These are phyloP conservation scores for Xylaria sp. DNA, from an alignment of 2,329 filamentous ascomycete species.

Conservation along the genomic window DNA sequence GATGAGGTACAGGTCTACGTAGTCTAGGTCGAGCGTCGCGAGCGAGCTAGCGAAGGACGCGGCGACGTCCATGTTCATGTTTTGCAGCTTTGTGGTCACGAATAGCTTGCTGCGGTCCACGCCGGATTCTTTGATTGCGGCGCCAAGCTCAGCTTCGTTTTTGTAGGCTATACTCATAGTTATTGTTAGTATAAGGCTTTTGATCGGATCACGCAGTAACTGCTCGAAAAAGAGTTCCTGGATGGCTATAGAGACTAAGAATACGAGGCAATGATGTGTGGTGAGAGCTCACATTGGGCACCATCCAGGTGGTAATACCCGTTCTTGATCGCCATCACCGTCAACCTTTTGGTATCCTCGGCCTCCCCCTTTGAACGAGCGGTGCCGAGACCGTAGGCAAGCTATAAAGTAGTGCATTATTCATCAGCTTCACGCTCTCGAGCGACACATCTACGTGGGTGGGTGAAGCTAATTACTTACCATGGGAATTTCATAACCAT, in stretches of 20 bases:
- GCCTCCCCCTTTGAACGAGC: constrained; percentile 72
- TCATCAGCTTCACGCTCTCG: constrained; percentile 12
- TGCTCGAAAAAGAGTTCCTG: not conserved
- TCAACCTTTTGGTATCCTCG: constrained; percentile 60
- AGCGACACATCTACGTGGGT: not conserved
- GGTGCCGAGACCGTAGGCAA: constrained; percentile 79
- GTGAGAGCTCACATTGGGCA: constrained; percentile 67
- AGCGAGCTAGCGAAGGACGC: constrained; percentile 70
- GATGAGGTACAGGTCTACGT: constrained; percentile 77
- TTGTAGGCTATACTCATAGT: constrained; percentile 60
- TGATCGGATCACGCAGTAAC: not conserved
- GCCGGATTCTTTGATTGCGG: constrained; percentile 74
- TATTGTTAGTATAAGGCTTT: constrained; percentile 5
- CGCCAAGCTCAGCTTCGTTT: constrained; percentile 76
- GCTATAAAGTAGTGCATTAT: constrained; percentile 53
- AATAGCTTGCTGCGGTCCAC: constrained; percentile 75
- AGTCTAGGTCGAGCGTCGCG: constrained; percentile 72
- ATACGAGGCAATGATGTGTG: not conserved
- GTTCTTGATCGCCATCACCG: constrained; percentile 72
- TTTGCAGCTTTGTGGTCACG: constrained; percentile 70
- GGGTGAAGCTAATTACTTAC: constrained; percentile 54
- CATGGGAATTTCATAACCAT: constrained; percentile 78
- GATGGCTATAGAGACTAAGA: not conserved
- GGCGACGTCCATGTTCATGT: constrained; percentile 54
- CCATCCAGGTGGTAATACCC: constrained; percentile 80